These are phyloP conservation scores for Zoysia matrella DNA, from an alignment of 202 grass and related monocot species.

Conservation along the genomic window DNA sequence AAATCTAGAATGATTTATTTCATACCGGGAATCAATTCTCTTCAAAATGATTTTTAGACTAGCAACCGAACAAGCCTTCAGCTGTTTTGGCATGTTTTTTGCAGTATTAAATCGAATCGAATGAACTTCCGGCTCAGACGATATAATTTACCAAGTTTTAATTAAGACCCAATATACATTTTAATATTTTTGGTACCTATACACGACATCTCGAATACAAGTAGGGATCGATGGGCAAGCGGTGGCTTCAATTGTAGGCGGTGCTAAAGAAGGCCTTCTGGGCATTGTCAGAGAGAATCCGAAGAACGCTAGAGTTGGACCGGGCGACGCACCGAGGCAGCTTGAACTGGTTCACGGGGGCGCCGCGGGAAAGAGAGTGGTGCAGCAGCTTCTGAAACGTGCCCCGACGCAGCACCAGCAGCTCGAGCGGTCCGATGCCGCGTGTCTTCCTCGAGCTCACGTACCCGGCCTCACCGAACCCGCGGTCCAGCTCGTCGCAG, in stretches of 20 bases:
- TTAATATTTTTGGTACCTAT: too few relatives aligned
- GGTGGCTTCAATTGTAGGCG: conserved; percentile 54
- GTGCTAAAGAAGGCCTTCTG: conserved; percentile 63
- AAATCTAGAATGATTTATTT: too few relatives aligned
- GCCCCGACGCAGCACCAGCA: conserved; percentile 56
- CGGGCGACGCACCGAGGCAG: conserved; percentile 57
- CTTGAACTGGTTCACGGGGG: conserved; percentile 84
- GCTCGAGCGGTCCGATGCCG: conserved; percentile 68
- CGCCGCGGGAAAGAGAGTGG: conserved; percentile 53
- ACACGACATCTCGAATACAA: too few relatives aligned
- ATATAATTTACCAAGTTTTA: too few relatives aligned
- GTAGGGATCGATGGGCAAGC: too few relatives aligned
- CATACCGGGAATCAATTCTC: too few relatives aligned
- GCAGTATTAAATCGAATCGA: not conserved
- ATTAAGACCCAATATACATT: too few relatives aligned
- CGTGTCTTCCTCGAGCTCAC: conserved; percentile 46
- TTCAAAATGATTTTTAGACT: too few relatives aligned
- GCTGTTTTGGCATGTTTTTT: not conserved
- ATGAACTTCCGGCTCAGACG: not conserved
- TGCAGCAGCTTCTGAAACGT: conserved; percentile 69
- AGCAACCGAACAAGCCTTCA: too few relatives aligned
- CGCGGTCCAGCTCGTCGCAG: conserved; percentile 73
- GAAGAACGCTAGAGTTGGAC: conserved; percentile 50
- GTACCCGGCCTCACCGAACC: conserved; percentile 71
- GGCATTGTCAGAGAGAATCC: conserved; percentile 57